Evolutionary conservation across 163 green algal genomes (phyloP).

Genomic region (Coccomyxa subellipsoidea): DNA sequence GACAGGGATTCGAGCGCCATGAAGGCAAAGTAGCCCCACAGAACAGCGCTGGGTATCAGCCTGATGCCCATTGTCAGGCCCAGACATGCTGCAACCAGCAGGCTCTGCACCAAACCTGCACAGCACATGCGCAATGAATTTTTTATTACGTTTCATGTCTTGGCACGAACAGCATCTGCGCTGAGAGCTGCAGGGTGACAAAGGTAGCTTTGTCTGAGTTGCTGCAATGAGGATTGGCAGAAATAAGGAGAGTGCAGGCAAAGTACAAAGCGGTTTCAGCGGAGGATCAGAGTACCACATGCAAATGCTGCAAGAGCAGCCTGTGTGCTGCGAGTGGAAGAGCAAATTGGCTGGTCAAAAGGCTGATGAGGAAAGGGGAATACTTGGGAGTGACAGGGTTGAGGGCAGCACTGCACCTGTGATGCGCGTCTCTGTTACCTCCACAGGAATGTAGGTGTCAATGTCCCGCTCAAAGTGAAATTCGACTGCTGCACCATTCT

Average conservation of each 20-base stretch:
- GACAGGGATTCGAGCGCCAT: slow-evolving; percentile 73
- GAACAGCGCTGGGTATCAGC: slow-evolving; percentile 60
- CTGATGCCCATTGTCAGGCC: slow-evolving; percentile 44
- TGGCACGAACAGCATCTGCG: too few relatives aligned
- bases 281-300: too few relatives aligned
- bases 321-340: too few relatives aligned
- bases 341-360: too few relatives aligned
- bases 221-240: too few relatives aligned
- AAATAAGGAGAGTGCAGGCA: too few relatives aligned
- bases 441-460: neutral
- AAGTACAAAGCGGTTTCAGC: too few relatives aligned
- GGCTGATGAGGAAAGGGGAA: neutral
- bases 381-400: neutral
- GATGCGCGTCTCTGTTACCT: neutral
- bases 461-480: slow-evolving; percentile 17
- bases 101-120: slow-evolving; percentile 65
- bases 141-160: slow-evolving; percentile 57
- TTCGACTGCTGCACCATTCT: neutral
- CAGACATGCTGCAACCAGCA: slow-evolving; percentile 65
- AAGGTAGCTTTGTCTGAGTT: too few relatives aligned
- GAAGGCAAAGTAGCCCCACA: slow-evolving; percentile 84
- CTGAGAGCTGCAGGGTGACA: too few relatives aligned
- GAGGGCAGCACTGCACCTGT: neutral
- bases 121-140: slow-evolving; percentile 29
- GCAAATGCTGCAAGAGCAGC: too few relatives aligned